Evolutionary conservation across 768 basidiomycete genomes (phyloP).

Genomic region (Mycena olivaceomarginata): DNA sequence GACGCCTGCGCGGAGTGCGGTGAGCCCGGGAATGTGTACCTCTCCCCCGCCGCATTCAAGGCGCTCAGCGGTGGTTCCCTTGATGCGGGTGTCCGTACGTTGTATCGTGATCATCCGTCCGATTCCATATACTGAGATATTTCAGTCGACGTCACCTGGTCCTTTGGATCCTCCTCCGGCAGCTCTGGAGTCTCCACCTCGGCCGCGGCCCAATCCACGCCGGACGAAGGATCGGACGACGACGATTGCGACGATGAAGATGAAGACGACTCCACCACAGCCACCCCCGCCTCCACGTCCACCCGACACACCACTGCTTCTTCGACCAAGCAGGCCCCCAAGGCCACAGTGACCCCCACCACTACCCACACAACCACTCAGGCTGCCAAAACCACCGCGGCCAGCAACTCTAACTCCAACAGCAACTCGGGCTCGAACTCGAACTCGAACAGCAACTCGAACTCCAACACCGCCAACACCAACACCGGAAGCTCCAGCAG

Average conservation of each 20-base stretch:
- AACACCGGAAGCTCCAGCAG: conserved; percentile 24
- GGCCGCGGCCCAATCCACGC: background rate
- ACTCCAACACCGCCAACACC: conserved; percentile 16
- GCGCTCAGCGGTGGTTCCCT: conserved; percentile 40
- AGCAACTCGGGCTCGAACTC: no score
- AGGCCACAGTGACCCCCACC: conserved; percentile 29
- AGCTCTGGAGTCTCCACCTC: background rate
- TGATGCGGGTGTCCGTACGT: conserved; percentile 43
- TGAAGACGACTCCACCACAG: conserved; percentile 31
- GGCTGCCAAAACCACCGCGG: conserved; percentile 11
- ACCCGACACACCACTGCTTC: conserved; percentile 40
- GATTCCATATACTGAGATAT: conserved; percentile 11
- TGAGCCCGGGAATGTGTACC: conserved; percentile 31
- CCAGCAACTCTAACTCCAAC: no score
- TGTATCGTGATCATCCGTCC: background rate
- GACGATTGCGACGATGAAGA: background rate
- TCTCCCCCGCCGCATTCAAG: conserved; percentile 44
- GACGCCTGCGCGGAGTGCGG: conserved; percentile 42
- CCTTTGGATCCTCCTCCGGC: conserved; percentile 32
- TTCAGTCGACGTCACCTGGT: conserved; percentile 44
- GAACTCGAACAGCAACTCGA: no score
- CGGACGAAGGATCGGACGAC: background rate
- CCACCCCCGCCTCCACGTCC: conserved; percentile 41
- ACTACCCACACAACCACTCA: conserved; percentile 25
- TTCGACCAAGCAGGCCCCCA: conserved; percentile 18